Conservation (phyloP, 805 yeast species). For the Danielia oregonensis region DNA sequence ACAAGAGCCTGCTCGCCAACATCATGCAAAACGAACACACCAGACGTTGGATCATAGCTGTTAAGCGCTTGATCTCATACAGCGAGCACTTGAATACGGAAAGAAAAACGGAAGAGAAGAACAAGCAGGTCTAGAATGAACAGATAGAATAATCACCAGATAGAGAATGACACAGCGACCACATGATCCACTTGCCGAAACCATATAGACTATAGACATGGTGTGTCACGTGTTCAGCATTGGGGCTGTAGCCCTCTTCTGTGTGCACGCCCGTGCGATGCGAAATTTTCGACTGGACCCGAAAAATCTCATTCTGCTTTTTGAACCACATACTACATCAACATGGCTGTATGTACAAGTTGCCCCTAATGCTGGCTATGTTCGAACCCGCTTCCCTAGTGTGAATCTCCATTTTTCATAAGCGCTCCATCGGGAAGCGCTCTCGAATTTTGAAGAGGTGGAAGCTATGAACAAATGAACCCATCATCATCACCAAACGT, state of each 20-base stretch:
- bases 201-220: no score
- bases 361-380: no score
- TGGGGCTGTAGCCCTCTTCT: slow-evolving; percentile 16
- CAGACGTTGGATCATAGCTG: slow-evolving; percentile 69
- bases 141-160: no score
- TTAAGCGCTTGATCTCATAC: slow-evolving; percentile 62
- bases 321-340: slow-evolving; percentile 9
- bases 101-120: neutral
- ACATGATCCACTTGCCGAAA: no score
- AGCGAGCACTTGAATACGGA: slow-evolving; percentile 10
- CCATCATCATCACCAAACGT: no score
- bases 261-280: slow-evolving; percentile 6
- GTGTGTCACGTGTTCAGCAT: slow-evolving; percentile 1
- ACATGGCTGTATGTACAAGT: slow-evolving; percentile 20
- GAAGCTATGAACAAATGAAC: no score
- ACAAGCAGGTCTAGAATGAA: neutral
- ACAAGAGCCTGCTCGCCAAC: slow-evolving; percentile 48
- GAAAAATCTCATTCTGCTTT: slow-evolving; percentile 1
- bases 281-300: slow-evolving; percentile 4
- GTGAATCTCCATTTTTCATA: no score
- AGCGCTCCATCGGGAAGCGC: no score
- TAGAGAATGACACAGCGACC: no score
- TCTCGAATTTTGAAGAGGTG: no score
- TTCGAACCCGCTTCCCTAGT: no score
- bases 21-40: slow-evolving; percentile 77